phyloP scores from a whole-genome alignment of 345 rosid genomes.

The Eucalyptus urophylla region DNA sequence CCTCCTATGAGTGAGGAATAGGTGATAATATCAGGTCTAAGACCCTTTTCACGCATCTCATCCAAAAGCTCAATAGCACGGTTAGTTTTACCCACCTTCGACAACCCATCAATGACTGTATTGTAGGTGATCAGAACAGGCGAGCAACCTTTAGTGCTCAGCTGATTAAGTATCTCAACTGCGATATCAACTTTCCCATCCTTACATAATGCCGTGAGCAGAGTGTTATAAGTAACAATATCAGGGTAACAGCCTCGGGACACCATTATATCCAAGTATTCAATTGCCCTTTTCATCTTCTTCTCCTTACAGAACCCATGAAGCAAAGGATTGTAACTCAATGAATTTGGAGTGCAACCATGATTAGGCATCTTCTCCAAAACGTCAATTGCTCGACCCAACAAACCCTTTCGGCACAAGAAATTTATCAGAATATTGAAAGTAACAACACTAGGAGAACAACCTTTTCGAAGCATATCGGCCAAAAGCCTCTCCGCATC shows the following conservation, averaged over 20 bases:
- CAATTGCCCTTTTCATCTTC: constrained; percentile 75
- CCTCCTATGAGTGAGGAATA: constrained; percentile 79
- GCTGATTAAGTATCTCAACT: constrained; percentile 76
- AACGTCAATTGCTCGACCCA: constrained; percentile 68
- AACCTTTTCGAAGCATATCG: constrained; percentile 68
- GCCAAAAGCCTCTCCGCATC: constrained; percentile 73
- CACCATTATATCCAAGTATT: constrained; percentile 75
- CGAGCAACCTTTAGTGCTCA: constrained; percentile 65
- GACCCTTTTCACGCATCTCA: constrained; percentile 69
- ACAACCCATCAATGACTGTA: constrained; percentile 74
- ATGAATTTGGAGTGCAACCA: constrained; percentile 74
- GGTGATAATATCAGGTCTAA: constrained; percentile 66
- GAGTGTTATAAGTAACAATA: constrained; percentile 82
- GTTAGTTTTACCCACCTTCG: constrained; percentile 72
- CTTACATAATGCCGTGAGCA: constrained; percentile 74
- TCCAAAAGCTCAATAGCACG: constrained; percentile 50
- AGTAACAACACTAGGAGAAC: constrained; percentile 82
- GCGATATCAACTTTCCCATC: constrained; percentile 86
- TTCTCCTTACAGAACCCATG: constrained; percentile 88
- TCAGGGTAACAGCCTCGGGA: constrained; percentile 88
- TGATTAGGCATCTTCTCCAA: constrained; percentile 79
- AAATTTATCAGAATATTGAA: constrained; percentile 83
- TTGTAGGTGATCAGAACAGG: constrained; percentile 77
- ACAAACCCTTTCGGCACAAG: constrained; percentile 71
- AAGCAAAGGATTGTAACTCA: constrained; percentile 73